phyloP scores from a whole-genome alignment of 768 basidiomycete species.

The Rhizopogon roseolus region DNA sequence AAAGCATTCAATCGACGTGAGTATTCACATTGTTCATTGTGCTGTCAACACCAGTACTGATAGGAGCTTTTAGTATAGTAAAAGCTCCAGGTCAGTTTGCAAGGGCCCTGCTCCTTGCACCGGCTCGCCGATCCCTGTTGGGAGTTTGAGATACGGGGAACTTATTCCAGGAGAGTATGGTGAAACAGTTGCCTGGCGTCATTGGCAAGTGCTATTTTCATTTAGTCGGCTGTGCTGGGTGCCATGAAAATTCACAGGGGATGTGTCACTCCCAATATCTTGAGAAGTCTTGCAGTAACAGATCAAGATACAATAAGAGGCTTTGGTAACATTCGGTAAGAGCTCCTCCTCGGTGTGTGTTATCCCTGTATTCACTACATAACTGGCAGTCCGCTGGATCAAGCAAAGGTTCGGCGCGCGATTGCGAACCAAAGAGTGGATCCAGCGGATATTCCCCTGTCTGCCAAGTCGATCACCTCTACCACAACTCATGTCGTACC shows the following conservation, averaged over 20 bases:
- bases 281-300: constrained; percentile 42
- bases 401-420: constrained; percentile 57
- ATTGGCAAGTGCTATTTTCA: constrained; percentile 48
- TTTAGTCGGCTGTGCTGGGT: background rate
- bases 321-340: constrained; percentile 49
- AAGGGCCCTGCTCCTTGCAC: constrained; percentile 60
- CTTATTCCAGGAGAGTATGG: constrained; percentile 41
- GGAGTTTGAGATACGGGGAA: constrained; percentile 63
- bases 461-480: constrained; percentile 27
- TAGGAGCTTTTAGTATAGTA: constrained; percentile 54
- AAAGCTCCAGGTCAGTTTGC: constrained; percentile 64
- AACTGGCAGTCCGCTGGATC: constrained; percentile 48
- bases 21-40: background rate
- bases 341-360: background rate
- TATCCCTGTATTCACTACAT: background rate
- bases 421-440: constrained; percentile 50
- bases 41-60: constrained; percentile 2
- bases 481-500: constrained; percentile 3
- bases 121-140: constrained; percentile 46
- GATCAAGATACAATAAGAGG: constrained; percentile 43
- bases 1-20: constrained; percentile 28
- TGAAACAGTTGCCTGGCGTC: constrained; percentile 70
- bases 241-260: constrained; percentile 42
- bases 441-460: constrained; percentile 49
- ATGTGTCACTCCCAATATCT: constrained; percentile 59